Evolutionary conservation across 2,329 filamentous ascomycete genomes (phyloP), one percentile per base, ranked within the genome.

Genomic region (Epichloe scottii): DNA sequence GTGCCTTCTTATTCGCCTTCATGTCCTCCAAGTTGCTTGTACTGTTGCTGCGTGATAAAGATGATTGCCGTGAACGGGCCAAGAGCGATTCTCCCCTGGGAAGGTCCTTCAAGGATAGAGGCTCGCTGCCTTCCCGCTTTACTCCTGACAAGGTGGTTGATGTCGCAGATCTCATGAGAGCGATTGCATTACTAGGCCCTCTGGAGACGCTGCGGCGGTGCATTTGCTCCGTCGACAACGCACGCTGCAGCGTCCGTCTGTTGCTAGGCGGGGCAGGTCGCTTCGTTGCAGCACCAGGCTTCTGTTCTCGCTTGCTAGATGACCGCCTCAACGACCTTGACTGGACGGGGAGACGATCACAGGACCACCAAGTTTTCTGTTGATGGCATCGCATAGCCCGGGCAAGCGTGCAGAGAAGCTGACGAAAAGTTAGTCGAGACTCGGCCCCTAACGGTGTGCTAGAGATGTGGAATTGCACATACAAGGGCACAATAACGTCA

Each of bases 401-500:
- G 86, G 85, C n/a, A 90, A 71, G 35, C 87, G 82, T 14, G 85
- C 79, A 35, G 84, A 82, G 62, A 89, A 93, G 67, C 81, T 85
- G 54, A 35, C 30, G 14, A 2, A 10, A 37, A 46, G 53, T 78
- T 57, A 78, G 71, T 44, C 44, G 43, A 33, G 26, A 3, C 19
- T 53, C 14, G n/a, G 15, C 2, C 5, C 6, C 41, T 1, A 30
- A 43, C 35, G 0, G 15, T 38, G 12, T 38, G 35, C 26, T 30
- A 0, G 17, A 17, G 4, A 26, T 19, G 11, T 23, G 4, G 21
- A 10, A 8, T 5, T 35, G 33, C 7, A 67, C 80, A 74, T 70
- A 84, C 79, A 91, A 91, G 35, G 87, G 87, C 43, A 89, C 71
- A 58, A 93, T 81, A 40, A 93, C 84, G 61, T 93, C 87, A 15